phyloP scores from a whole-genome alignment of 352 stramenopile species.

The Phytophthora citrophthora region DNA sequence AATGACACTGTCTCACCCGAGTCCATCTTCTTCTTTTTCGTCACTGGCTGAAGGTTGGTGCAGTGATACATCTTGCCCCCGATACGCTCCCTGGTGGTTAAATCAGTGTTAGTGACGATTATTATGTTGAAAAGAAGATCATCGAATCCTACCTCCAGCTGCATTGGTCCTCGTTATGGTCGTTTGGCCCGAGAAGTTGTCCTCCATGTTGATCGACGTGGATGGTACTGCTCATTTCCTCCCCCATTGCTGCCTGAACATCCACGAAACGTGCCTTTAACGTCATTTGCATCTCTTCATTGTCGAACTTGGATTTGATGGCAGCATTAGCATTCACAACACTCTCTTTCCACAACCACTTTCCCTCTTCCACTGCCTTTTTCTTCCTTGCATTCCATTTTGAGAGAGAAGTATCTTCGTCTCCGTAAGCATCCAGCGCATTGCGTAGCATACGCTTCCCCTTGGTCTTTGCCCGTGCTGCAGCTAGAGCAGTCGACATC shows the following conservation, averaged over 20 bases:
- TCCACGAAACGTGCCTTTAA: slow-evolving; percentile 48
- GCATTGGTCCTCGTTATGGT: slow-evolving; percentile 28
- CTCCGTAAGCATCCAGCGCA: slow-evolving; percentile 56
- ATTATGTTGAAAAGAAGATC: background rate
- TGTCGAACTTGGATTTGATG: slow-evolving; percentile 50
- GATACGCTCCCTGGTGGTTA: slow-evolving; percentile 41
- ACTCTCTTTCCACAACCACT: slow-evolving; percentile 55
- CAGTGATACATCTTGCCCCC: slow-evolving; percentile 58
- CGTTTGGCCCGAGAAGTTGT: slow-evolving; percentile 9
- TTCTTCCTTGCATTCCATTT: slow-evolving; percentile 67
- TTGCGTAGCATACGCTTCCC: slow-evolving; percentile 72
- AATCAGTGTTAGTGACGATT: background rate
- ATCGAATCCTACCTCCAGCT: slow-evolving; percentile 37
- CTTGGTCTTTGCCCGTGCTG: slow-evolving; percentile 67
- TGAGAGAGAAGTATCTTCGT: slow-evolving; percentile 53
- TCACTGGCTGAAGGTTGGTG: slow-evolving; percentile 41
- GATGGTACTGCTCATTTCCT: slow-evolving; percentile 39
- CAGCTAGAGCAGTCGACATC: slow-evolving; percentile 73
- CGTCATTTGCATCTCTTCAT: slow-evolving; percentile 28
- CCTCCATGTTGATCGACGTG: slow-evolving; percentile 27
- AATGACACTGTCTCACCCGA: background rate
- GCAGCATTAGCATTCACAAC: slow-evolving; percentile 42
- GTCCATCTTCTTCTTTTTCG: slow-evolving; percentile 18
- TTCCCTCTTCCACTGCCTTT: slow-evolving; percentile 35
- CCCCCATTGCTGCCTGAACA: slow-evolving; percentile 38